Conservation (phyloP, 176 grass and related monocot species). For the Juncus inflexus region DNA sequence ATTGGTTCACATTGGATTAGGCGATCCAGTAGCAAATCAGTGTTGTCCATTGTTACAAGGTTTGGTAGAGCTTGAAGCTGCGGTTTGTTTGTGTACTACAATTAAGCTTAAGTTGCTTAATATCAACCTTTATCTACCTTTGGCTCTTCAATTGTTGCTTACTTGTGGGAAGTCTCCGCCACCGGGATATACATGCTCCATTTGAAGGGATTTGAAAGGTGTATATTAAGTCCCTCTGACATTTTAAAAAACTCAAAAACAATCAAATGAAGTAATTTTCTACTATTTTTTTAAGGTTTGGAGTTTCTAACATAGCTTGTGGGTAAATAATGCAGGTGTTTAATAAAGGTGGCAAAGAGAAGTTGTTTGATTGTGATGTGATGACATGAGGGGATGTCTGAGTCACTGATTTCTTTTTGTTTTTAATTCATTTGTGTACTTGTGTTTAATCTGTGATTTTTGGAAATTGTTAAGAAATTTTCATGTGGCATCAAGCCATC, state of each 20-base stretch:
- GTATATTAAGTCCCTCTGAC: not conserved
- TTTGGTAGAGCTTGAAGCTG: slow-evolving; percentile 85
- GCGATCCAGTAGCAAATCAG: slow-evolving; percentile 78
- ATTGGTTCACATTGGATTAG: slow-evolving; percentile 82
- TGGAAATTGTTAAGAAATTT: too few relatives aligned
- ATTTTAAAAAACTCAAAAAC: not conserved
- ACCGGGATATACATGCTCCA: slow-evolving; percentile 71
- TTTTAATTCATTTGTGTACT: slow-evolving; percentile 4
- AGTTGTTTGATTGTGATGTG: not conserved
- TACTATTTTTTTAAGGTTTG: too few relatives aligned
- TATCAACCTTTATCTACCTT: slow-evolving; percentile 88
- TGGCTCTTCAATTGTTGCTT: slow-evolving; percentile 90
- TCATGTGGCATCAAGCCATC: too few relatives aligned
- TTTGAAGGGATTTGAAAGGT: slow-evolving; percentile 35
- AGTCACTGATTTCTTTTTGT: not conserved
- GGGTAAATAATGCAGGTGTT: slow-evolving; percentile 19
- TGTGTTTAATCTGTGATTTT: not conserved
- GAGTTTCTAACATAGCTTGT: not conserved
- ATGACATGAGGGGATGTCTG: slow-evolving; percentile 70
- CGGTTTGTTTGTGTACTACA: slow-evolving; percentile 91
- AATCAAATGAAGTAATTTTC: not conserved
- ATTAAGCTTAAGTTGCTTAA: slow-evolving; percentile 91
- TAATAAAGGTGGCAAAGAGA: not conserved
- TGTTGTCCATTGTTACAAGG: slow-evolving; percentile 87
- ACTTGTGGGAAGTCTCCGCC: slow-evolving; percentile 91